These are phyloP conservation scores for Carnegiea gigantea DNA, from an alignment of 179 eudicot species.

Conservation along the genomic window DNA sequence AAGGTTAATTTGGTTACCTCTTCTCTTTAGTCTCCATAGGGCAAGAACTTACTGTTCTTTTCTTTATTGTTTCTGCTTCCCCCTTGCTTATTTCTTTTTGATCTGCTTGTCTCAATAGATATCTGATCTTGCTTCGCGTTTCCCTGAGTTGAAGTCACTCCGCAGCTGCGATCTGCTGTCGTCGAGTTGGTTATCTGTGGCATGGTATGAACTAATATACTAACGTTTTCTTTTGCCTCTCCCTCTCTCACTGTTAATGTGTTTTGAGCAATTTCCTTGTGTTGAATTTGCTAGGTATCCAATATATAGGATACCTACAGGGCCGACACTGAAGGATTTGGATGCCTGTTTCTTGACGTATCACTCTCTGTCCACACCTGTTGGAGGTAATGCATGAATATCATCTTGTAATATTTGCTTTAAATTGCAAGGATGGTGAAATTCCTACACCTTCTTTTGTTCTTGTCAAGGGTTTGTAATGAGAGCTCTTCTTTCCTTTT, in stretches of 20 bases:
- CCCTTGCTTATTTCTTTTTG: background rate
- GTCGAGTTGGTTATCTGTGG: constrained; percentile 37
- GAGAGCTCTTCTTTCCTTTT: too few relatives aligned
- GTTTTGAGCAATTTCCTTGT: background rate
- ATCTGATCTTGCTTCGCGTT: constrained; percentile 17
- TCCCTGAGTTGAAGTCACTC: constrained; percentile 24
- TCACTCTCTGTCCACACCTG: constrained; percentile 27
- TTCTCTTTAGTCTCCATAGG: background rate
- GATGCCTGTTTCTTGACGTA: constrained; percentile 38
- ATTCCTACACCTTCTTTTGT: too few relatives aligned
- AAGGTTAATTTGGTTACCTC: constrained; percentile 22
- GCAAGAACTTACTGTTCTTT: background rate
- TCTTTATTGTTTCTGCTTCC: background rate
- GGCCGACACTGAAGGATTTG: constrained; percentile 26
- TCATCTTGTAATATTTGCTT: background rate
- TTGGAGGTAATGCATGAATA: constrained; percentile 19
- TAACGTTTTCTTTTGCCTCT: background rate
- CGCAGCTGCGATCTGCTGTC: constrained; percentile 34
- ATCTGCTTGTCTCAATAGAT: background rate
- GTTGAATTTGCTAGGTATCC: constrained; percentile 32
- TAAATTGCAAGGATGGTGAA: too few relatives aligned
- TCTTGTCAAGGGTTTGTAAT: background rate
- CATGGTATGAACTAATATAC: constrained; percentile 23
- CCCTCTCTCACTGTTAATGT: background rate
- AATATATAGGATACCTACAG: constrained; percentile 34